phyloP scores from a whole-genome alignment of 306 rosid species.

The Cicer judaicum region DNA sequence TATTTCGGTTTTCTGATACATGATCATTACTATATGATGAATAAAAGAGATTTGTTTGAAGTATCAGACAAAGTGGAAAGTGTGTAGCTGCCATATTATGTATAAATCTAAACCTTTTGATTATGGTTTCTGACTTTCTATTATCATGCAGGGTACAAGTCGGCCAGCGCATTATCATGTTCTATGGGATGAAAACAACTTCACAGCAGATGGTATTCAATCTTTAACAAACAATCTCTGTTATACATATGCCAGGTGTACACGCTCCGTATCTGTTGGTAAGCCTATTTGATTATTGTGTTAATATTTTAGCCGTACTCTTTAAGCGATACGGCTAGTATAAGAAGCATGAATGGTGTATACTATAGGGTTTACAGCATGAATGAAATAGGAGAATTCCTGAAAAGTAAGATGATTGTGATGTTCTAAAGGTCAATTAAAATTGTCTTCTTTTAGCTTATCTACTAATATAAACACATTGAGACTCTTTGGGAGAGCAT shows the following conservation, averaged over 20 bases:
- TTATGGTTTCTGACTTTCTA: constrained; percentile 24
- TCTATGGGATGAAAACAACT: constrained; percentile 91
- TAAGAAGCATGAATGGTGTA: too few species aligned
- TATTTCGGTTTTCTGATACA: too few species aligned
- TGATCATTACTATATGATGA: too few species aligned
- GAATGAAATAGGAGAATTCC: neutral
- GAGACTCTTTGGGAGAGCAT: too few species aligned
- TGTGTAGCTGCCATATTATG: constrained; percentile 1
- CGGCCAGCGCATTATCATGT: constrained; percentile 99
- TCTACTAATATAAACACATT: too few species aligned
- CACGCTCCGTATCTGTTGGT: constrained; percentile 96
- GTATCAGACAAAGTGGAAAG: neutral
- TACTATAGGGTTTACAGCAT: too few species aligned
- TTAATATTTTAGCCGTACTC: neutral
- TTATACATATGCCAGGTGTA: constrained; percentile 96
- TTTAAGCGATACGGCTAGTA: too few species aligned
- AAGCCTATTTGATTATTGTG: constrained; percentile 40
- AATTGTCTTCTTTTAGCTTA: too few species aligned
- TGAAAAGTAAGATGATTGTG: neutral
- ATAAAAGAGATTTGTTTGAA: too few species aligned
- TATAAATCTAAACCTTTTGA: constrained; percentile 1
- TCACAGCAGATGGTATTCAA: constrained; percentile 89
- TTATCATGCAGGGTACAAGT: constrained; percentile 79
- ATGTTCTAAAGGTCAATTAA: neutral
- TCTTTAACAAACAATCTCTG: constrained; percentile 87